Evolutionary conservation across 345 rosid genomes (phyloP), one percentile per base, ranked within the genome.

Genomic region (Pistacia vera): DNA sequence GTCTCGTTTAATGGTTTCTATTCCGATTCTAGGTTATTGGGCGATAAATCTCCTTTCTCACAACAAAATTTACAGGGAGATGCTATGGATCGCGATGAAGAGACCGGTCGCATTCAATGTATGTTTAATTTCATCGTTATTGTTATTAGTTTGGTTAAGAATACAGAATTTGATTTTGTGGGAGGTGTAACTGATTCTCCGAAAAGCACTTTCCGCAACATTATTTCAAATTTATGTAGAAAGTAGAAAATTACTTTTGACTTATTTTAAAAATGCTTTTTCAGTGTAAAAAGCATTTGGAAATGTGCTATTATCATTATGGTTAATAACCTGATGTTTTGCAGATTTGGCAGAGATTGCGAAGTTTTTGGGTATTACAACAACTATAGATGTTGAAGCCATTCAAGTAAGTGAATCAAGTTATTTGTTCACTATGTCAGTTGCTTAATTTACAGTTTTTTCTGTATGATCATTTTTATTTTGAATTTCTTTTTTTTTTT

Each of bases 261-360:
- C 46, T 41, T 41, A 41, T 41, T 5, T 41, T 41, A 41, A 41
- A 41, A 41, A 1, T 38, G 41, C 8, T 5, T 41, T 41, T 41
- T 41, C 8, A 41, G 46, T 41, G 46, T 41, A 8, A 41, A 41
- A 41, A 41, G 46, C 46, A 41, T 41, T 41, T 41, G 46, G 46
- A 41, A 41, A 41, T 41, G 46, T 41, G 46, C 46, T 41, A 8
- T 7, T 41, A 41, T 41, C 46, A 7, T 8, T 41, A 41, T 41
- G 46, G 46, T 41, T 7, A 8, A 41, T 67, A 11, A 22, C 35
- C 0, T n/a, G 5, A 3, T 22, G 7, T 3, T 52, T 79, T 77
- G 70, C 88, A 96, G 98, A 93, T 90, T 85, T 93, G 84, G 98
- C 94, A 1, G 99, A 91, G 85, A 91, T 96, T 55, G 99, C 99